Evolutionary conservation across 345 rosid species (phyloP), one percentile per base, ranked within the genome.

Genomic region (Gossypium stocksii): DNA sequence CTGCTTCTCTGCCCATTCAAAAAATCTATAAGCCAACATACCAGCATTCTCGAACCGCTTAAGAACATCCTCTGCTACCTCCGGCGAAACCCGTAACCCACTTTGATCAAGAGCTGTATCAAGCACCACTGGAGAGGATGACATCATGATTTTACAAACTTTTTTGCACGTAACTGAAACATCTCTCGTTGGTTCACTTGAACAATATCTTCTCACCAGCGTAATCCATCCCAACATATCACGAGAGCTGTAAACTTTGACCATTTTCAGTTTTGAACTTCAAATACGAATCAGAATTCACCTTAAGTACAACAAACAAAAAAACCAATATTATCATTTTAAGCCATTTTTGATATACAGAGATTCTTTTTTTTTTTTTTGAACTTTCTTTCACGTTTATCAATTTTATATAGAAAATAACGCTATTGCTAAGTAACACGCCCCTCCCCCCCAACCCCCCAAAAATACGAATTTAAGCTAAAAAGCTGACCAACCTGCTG

Each of bases 1-100:
- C 72, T 92, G 98, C 86, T 92, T 92, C 79, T 84, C 97, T n/a
- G 92, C 89, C 98, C 98, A 94, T 23, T 89, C 88, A 23, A 94
- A 94, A 85, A 94, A 92, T 12, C 91, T 83, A 78, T 89, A 92
- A 0, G 97, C 94, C 61, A 86, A 69, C 84, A 89, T 82, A 68
- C 98, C 98, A n/a, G 97, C 97, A 82, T 94, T 92, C 81, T 82
- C 83, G 25, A 88, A 90, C 71, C 85, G 84, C 54, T 83, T 83
- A 15, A 94, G 87, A 44, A 94, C 89, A 73, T 82, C 77, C 80
- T 92, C 97, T 7, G 81, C 97, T 25, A 86, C 83, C 78, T 89
- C 91, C 0, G 75, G 80, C n/a, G 92, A 82, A 29, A 84, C 85
- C 74, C 83, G 78, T 41, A 88, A 34, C 22, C 97, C 91, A 48